Percentiles rank a stretch among this genome's conserved stretches.
Evolutionary conservation across 78 protist species (phyloP).

Genomic region (Goniomonas avonlea): DNA sequence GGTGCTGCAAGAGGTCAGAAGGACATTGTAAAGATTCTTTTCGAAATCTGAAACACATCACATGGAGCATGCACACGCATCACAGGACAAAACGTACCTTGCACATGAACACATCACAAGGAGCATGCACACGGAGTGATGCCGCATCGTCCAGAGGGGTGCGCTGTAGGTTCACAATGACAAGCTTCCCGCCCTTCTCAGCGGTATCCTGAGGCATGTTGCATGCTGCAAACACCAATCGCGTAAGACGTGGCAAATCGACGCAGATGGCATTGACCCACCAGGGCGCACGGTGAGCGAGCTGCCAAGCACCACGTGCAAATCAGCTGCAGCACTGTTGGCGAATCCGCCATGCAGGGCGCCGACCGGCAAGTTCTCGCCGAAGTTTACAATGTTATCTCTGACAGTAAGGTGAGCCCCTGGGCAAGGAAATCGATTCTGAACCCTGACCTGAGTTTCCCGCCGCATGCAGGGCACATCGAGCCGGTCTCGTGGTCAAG

Average conservation of each 20-base stretch:
- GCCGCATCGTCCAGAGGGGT: constrained; percentile 25
- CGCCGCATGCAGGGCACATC: not conserved
- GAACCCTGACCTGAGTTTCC: not conserved
- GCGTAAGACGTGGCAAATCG: too few relatives aligned
- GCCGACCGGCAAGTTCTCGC: constrained; percentile 27
- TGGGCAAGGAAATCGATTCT: not conserved
- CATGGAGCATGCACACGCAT: too few relatives aligned
- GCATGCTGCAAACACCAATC: too few relatives aligned
- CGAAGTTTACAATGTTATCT: constrained; percentile 37
- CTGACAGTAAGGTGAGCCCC: not conserved
- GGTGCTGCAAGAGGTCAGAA: too few relatives aligned
- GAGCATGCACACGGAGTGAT: not conserved
- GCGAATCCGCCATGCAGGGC: not conserved
- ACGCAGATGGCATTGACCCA: too few relatives aligned
- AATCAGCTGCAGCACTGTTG: not conserved
- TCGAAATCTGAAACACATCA: too few relatives aligned
- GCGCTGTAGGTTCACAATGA: constrained; percentile 32
- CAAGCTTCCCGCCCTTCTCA: too few relatives aligned
- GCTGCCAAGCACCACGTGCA: constrained; percentile 27
- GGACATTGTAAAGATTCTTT: too few relatives aligned
- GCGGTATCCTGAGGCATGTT: too few relatives aligned
- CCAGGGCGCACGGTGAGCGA: constrained; percentile 9
- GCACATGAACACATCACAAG: not conserved
- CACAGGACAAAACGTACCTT: too few relatives aligned
- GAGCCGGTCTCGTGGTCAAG: constrained; percentile 28